Conservation (phyloP, 225 moss, liverwort and hornwort species). For the Thuidium tamariscinum region DNA sequence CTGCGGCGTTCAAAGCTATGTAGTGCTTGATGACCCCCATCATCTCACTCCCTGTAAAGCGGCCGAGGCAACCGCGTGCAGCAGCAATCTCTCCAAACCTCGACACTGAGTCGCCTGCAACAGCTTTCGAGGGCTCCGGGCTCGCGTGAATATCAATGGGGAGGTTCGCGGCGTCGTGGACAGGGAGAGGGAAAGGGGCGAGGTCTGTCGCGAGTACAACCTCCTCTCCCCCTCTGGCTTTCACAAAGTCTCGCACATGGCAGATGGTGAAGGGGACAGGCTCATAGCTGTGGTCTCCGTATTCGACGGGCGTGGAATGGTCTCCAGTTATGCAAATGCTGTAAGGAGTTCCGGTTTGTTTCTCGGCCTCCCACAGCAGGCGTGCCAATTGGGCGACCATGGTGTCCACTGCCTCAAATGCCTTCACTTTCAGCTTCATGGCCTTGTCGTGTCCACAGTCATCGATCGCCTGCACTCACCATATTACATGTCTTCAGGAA, state of each 20-base stretch:
- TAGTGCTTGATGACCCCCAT: conserved; percentile 81
- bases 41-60: conserved; percentile 96
- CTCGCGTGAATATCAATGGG: conserved; percentile 18
- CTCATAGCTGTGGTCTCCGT: conserved; percentile 98
- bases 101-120: conserved; percentile 74
- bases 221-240: conserved; percentile 67
- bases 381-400: conserved; percentile 92
- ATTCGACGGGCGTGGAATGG: conserved; percentile 94
- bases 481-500: neutral
- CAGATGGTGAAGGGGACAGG: conserved; percentile 94
- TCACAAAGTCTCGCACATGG: conserved; percentile 64
- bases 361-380: conserved; percentile 77
- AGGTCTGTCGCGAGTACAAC: conserved; percentile 50
- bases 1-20: conserved; percentile 1
- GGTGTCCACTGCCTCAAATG: conserved; percentile 77
- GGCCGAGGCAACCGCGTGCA: conserved; percentile 80
- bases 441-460: conserved; percentile 97
- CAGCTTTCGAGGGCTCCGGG: conserved; percentile 21
- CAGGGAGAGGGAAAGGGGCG: conserved; percentile 56
- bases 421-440: conserved; percentile 84
- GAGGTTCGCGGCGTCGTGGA: conserved; percentile 26
- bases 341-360: conserved; percentile 30
- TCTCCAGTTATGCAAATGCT: conserved; percentile 80
- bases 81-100: conserved; percentile 70
- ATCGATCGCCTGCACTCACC: conserved; percentile 70